Percentiles rank a stretch among this genome's conserved stretches.
phyloP scores from a whole-genome alignment of 225 moss, liverwort and hornwort species.

The Takakia lepidozioides region DNA sequence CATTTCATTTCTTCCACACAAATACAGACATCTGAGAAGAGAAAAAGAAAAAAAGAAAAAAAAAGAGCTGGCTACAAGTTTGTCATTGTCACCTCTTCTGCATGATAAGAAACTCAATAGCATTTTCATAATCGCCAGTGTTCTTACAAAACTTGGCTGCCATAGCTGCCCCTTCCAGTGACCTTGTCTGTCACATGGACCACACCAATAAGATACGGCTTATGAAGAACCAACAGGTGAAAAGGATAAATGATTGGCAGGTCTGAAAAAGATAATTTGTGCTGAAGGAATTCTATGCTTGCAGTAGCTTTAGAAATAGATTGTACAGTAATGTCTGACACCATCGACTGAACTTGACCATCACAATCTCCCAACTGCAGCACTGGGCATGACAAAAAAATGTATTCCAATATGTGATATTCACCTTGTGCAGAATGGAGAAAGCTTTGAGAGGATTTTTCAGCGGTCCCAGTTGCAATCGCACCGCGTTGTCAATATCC shows the following conservation, averaged over 20 bases:
- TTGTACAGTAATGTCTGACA: too few species aligned
- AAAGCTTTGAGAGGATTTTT: conserved; percentile 51
- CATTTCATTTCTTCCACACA: too few species aligned
- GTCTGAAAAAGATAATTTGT: background rate
- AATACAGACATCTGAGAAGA: too few species aligned
- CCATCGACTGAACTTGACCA: too few species aligned
- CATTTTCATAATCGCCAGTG: conserved; percentile 53
- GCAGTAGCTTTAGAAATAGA: background rate
- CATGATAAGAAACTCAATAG: conserved; percentile 70
- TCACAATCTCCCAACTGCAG: too few species aligned
- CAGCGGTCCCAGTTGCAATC: conserved; percentile 42
- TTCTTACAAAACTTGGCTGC: conserved; percentile 48
- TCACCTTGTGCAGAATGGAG: conserved; percentile 51
- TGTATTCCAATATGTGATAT: too few species aligned
- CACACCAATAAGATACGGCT: background rate
- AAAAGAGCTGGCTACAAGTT: too few species aligned
- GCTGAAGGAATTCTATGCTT: background rate
- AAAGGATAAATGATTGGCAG: background rate
- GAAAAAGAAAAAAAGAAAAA: too few species aligned
- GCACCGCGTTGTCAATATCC: conserved; percentile 55
- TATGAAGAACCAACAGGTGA: background rate
- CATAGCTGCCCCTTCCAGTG: conserved; percentile 59
- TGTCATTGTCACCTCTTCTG: conserved; percentile 89
- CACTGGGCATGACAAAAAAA: too few species aligned
- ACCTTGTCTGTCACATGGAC: conserved; percentile 33